A percentile compares a stretch with the other conserved stretches of the same genome.
phyloP scores from a whole-genome alignment of 768 basidiomycete species.

The Boletus vinaceobasis region DNA sequence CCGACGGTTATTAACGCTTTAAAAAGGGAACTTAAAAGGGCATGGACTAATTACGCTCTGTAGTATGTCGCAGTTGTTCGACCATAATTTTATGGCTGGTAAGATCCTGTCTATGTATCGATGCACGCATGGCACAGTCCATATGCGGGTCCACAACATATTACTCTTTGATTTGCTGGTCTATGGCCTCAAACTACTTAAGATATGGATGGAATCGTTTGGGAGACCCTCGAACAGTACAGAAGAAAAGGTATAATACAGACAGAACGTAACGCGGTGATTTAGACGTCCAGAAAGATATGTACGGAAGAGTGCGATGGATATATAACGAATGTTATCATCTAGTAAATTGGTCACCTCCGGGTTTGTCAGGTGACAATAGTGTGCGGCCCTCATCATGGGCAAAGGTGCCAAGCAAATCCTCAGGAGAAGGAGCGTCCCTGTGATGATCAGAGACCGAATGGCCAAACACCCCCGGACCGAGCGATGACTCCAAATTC shows the following conservation, averaged over 20 bases:
- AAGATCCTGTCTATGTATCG: background rate
- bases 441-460: constrained; percentile 2
- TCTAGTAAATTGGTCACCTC: background rate
- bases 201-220: background rate
- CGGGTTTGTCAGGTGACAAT: constrained; percentile 2
- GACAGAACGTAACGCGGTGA: background rate
- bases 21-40: background rate
- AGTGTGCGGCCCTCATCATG: constrained; percentile 2
- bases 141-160: background rate
- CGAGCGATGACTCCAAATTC: background rate
- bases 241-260: background rate
- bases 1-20: background rate
- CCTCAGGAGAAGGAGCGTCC: background rate
- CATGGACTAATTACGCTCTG: background rate
- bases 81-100: background rate
- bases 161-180: background rate
- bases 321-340: background rate
- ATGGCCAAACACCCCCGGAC: background rate
- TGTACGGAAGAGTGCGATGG: background rate
- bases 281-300: background rate
- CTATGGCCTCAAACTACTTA: background rate
- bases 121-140: background rate
- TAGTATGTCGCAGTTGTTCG: background rate
- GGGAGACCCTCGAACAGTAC: background rate
- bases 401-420: background rate